Conservation (phyloP, 2,329 filamentous ascomycete species). For the Neonectria neomacrospora region DNA sequence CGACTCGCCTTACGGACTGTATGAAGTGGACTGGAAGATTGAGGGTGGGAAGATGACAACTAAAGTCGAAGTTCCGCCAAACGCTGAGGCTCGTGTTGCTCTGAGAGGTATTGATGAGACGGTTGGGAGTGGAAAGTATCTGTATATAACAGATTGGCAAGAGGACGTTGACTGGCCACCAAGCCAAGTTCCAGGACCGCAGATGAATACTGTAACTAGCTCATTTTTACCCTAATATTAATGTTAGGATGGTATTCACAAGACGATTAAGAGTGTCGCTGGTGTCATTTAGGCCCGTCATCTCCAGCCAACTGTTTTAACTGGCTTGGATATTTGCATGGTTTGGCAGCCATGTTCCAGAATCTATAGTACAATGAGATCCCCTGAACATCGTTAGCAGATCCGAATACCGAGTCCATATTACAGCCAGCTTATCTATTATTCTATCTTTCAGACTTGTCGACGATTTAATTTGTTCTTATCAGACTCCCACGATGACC, state of each 20-base stretch:
- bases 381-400: no score
- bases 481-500: no score
- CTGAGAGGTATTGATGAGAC: slow-evolving; percentile 8
- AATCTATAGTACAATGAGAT: no score
- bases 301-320: no score
- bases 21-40: slow-evolving; percentile 17
- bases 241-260: neutral
- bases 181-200: slow-evolving; percentile 7
- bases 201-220: neutral
- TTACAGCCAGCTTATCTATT: no score
- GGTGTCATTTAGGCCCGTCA: no score
- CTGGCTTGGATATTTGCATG: no score
- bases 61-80: slow-evolving; percentile 10
- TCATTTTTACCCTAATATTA: slow-evolving; percentile 11
- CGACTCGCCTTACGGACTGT: slow-evolving; percentile 17
- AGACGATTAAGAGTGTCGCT: neutral
- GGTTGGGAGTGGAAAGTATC: slow-evolving; percentile 18
- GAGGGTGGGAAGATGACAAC: slow-evolving; percentile 10
- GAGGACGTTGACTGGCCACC: slow-evolving; percentile 16
- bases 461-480: no score
- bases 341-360: no score
- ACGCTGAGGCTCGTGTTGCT: slow-evolving; percentile 8
- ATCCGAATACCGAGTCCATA: no score
- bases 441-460: no score
- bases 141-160: slow-evolving; percentile 7